Percentiles rank a stretch among this genome's conserved stretches.
These are phyloP conservation scores for Hypoxylon lenormandii DNA, from an alignment of 495 filamentous ascomycete species.

Conservation along the genomic window DNA sequence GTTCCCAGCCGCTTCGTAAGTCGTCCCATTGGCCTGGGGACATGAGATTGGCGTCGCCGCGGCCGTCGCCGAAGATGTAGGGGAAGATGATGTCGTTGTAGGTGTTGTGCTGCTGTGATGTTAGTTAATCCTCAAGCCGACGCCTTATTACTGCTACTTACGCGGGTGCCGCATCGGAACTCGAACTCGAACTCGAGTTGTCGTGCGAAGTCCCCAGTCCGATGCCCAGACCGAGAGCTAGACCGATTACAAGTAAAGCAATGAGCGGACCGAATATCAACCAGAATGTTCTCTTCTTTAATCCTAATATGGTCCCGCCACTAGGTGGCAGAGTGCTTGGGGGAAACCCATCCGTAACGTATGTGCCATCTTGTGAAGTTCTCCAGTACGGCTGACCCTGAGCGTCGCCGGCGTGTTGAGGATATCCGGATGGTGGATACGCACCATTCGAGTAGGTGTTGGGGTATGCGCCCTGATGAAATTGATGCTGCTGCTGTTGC, in stretches of 20 bases:
- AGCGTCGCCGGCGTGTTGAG: background rate
- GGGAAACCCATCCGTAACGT: slow-evolving; percentile 4
- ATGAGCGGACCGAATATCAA: slow-evolving; percentile 43
- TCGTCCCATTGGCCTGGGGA: slow-evolving; percentile 51
- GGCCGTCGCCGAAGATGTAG: slow-evolving; percentile 5
- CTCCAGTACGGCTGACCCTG: slow-evolving; percentile 21
- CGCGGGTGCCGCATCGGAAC: slow-evolving; percentile 2
- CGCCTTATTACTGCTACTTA: slow-evolving; percentile 3
- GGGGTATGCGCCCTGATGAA: slow-evolving; percentile 3
- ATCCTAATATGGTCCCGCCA: slow-evolving; percentile 21
- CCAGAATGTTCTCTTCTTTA: slow-evolving; percentile 44
- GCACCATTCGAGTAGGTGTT: slow-evolving; percentile 19
- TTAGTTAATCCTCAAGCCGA: background rate
- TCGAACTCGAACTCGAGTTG: slow-evolving; percentile 1
- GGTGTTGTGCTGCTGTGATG: background rate
- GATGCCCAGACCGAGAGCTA: slow-evolving; percentile 51
- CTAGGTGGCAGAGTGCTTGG: slow-evolving; percentile 15
- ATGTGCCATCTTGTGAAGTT: slow-evolving; percentile 29
- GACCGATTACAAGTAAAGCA: slow-evolving; percentile 44
- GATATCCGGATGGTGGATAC: slow-evolving; percentile 28
- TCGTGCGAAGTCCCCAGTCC: slow-evolving; percentile 24
- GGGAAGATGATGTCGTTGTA: slow-evolving; percentile 3
- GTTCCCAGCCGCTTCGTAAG: slow-evolving; percentile 37
- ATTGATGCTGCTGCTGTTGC: slow-evolving; percentile 21
- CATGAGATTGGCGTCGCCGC: slow-evolving; percentile 40